Evolutionary conservation across 345 rosid species (phyloP).

Genomic region (Gossypium ekmanianum): DNA sequence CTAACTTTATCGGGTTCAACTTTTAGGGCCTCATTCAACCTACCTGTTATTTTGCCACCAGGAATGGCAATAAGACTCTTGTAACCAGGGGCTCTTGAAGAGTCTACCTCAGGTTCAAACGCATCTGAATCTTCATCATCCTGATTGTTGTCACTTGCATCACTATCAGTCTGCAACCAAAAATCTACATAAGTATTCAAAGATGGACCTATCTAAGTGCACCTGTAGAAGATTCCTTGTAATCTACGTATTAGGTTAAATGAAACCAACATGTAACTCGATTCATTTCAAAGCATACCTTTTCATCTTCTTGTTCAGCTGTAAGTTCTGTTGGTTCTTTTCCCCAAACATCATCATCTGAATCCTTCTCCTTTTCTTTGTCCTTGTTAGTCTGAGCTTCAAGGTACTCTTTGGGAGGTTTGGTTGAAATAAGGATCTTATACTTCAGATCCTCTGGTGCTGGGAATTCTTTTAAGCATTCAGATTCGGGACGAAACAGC

Average conservation of each 20-base stretch:
- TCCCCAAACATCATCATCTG: slow-evolving; percentile 51
- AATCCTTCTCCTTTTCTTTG: slow-evolving; percentile 35
- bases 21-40: slow-evolving; percentile 40
- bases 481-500: slow-evolving; percentile 44
- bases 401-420: slow-evolving; percentile 48
- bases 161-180: slow-evolving; percentile 21
- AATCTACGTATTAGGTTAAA: background rate
- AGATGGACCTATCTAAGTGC: background rate
- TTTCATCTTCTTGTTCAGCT: slow-evolving; percentile 35
- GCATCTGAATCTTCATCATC: slow-evolving; percentile 48
- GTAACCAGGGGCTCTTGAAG: slow-evolving; percentile 31
- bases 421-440: slow-evolving; percentile 60
- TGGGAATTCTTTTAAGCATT: slow-evolving; percentile 52
- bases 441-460: slow-evolving; percentile 65
- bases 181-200: background rate
- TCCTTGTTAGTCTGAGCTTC: slow-evolving; percentile 24
- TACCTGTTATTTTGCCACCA: slow-evolving; percentile 57
- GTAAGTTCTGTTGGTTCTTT: slow-evolving; percentile 43
- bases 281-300: slow-evolving; percentile 21
- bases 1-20: slow-evolving; percentile 43
- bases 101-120: slow-evolving; percentile 21
- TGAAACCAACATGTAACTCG: background rate
- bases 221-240: background rate
- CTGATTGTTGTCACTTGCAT: slow-evolving; percentile 17
- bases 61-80: slow-evolving; percentile 51